A percentile compares a stretch with the other conserved stretches of the same genome.
phyloP scores from a whole-genome alignment of 208 protist species.

The Leishmania aethiopica region DNA sequence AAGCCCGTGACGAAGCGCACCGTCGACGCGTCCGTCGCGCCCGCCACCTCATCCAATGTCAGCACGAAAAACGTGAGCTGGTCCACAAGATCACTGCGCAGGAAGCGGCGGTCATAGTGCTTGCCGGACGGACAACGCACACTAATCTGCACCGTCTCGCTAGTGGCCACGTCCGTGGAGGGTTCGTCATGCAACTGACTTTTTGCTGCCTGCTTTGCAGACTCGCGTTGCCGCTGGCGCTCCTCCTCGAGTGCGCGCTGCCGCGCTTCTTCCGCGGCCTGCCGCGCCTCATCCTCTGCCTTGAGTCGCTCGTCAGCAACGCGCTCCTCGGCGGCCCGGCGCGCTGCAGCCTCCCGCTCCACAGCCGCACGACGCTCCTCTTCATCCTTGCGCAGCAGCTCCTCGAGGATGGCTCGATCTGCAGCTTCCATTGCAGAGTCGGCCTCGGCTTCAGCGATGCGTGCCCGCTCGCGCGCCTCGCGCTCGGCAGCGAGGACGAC shows the following conservation, averaged over 20 bases:
- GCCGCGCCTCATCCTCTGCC: conserved; percentile 29
- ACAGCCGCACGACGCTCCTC: conserved; percentile 21
- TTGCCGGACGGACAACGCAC: conserved; percentile 54
- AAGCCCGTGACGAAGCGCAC: conserved; percentile 76
- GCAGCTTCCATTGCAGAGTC: conserved; percentile 51
- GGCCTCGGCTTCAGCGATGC: conserved; percentile 45
- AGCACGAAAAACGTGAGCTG: conserved; percentile 53
- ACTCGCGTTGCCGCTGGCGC: conserved; percentile 15
- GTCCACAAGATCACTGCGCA: conserved; percentile 57
- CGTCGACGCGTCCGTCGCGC: conserved; percentile 23
- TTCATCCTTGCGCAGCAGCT: conserved; percentile 31
- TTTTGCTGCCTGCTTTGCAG: conserved; percentile 17
- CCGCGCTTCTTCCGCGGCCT: conserved; percentile 29
- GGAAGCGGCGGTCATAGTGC: conserved; percentile 63
- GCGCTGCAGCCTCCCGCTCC: conserved; percentile 29
- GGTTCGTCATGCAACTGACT: conserved; percentile 52
- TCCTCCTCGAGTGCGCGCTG: conserved; percentile 18
- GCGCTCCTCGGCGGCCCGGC: conserved; percentile 29
- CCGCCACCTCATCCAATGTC: conserved; percentile 60
- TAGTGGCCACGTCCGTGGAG: conserved; percentile 26
- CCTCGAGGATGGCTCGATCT: conserved; percentile 58
- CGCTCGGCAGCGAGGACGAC: conserved; percentile 61
- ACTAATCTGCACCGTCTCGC: conserved; percentile 44
- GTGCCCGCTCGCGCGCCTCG: conserved; percentile 55
- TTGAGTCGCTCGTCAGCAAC: conserved; percentile 18